Evolutionary conservation across 192 early-diverging fungal species (phyloP).

Genomic region (Rhizoclosmatium globosum): DNA sequence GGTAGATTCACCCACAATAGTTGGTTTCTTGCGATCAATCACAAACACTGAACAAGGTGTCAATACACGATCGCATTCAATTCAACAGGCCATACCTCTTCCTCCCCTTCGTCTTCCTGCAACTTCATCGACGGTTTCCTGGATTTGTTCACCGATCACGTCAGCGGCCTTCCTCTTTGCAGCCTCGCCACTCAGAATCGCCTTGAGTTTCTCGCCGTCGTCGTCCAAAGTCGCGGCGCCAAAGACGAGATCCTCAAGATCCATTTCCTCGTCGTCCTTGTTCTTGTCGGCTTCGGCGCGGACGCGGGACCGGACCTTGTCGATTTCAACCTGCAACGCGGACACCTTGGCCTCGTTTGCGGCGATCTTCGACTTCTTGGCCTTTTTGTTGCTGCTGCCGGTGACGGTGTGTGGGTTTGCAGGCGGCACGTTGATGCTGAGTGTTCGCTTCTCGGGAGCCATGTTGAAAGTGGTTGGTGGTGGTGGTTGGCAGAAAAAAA

Average conservation of each 20-base stretch:
- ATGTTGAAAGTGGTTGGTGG: not conserved
- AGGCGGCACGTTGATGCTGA: slow-evolving; percentile 4
- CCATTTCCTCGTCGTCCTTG: slow-evolving; percentile 74
- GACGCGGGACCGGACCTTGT: not conserved
- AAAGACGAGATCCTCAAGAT: slow-evolving; percentile 81
- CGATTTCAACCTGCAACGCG: slow-evolving; percentile 6
- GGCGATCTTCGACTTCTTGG: slow-evolving; percentile 16
- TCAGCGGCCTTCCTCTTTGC: slow-evolving; percentile 11
- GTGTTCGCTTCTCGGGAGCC: not conserved
- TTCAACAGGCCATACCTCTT: not conserved
- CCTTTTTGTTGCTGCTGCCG: not conserved
- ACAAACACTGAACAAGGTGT: slow-evolving; percentile 32
- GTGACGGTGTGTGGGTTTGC: not conserved
- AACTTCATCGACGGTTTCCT: not conserved
- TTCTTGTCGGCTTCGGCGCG: slow-evolving; percentile 1
- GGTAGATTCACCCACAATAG: slow-evolving; percentile 36
- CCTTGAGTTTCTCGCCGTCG: slow-evolving; percentile 7
- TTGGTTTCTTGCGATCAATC: slow-evolving; percentile 29
- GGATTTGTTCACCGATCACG: slow-evolving; percentile 7
- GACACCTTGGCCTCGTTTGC: not conserved
- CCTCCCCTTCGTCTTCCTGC: slow-evolving; percentile 32
- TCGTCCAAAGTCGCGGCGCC: slow-evolving; percentile 58
- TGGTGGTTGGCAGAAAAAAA: not conserved
- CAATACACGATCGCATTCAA: not conserved
- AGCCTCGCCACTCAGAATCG: slow-evolving; percentile 4